A percentile compares a stretch with the other conserved stretches of the same genome.
phyloP scores from a whole-genome alignment of 2,329 filamentous ascomycete genomes.

The Neonectria sp. region DNA sequence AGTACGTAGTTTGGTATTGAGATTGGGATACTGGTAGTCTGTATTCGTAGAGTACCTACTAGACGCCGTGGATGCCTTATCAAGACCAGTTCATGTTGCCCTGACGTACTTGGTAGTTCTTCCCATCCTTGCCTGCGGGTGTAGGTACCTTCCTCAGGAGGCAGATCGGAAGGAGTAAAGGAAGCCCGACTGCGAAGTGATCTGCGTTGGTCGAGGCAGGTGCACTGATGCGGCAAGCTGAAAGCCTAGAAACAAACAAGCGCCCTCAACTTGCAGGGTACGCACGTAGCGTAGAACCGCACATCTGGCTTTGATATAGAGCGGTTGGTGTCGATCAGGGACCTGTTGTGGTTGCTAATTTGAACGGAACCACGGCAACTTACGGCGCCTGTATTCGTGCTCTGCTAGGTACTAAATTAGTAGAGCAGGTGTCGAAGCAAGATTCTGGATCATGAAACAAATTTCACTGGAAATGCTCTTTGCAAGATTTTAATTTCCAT shows the following conservation, averaged over 20 bases:
- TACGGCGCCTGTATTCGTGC: not conserved
- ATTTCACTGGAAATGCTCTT: not conserved
- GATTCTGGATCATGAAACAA: not conserved
- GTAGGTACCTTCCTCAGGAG: constrained; percentile 25
- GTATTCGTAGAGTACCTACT: too few relatives aligned
- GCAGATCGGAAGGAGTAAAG: constrained; percentile 6
- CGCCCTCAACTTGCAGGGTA: constrained; percentile 9
- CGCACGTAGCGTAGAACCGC: constrained; percentile 13
- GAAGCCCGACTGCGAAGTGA: constrained; percentile 15
- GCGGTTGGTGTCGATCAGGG: constrained; percentile 12
- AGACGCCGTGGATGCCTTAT: not conserved
- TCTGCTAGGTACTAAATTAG: not conserved
- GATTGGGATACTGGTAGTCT: too few relatives aligned
- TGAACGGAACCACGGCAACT: constrained; percentile 1
- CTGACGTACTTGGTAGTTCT: constrained; percentile 3
- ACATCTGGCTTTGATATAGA: constrained; percentile 1
- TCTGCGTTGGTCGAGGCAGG: constrained; percentile 16
- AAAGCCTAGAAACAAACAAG: constrained; percentile 8
- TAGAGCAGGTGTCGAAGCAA: not conserved
- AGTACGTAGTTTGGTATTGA: not conserved
- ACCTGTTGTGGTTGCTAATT: constrained; percentile 3
- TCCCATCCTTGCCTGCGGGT: constrained; percentile 16
- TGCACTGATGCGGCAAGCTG: constrained; percentile 9
- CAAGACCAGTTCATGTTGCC: not conserved
- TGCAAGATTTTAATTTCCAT: not conserved